Conservation (phyloP, 805 yeast species). For the Cyberlindnera lachancei region DNA sequence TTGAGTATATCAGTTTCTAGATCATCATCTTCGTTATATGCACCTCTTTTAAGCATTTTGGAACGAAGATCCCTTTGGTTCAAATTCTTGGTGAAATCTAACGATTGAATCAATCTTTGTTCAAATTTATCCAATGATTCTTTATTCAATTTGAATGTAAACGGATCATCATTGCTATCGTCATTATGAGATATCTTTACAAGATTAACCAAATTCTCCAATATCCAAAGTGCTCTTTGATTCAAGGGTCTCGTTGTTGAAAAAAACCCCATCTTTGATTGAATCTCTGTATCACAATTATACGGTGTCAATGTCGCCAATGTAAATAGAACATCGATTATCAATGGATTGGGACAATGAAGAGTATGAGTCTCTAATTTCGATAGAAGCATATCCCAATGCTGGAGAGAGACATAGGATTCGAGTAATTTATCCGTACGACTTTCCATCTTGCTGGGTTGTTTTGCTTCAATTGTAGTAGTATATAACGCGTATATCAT, state of each 20-base stretch:
- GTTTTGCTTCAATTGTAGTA: no score
- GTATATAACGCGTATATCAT: no score
- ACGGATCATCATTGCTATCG: constrained; percentile 3
- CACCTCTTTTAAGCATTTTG: constrained; percentile 4
- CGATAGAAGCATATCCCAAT: constrained; percentile 30
- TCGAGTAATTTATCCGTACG: constrained; percentile 10
- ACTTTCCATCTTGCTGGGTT: neutral
- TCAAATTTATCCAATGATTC: constrained; percentile 12
- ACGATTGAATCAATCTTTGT: constrained; percentile 6
- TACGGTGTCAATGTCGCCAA: constrained; percentile 27
- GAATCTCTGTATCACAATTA: constrained; percentile 16
- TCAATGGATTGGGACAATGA: constrained; percentile 27
- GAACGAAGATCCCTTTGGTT: constrained; percentile 7
- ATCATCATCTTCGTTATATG: constrained; percentile 9
- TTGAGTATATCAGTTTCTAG: neutral
- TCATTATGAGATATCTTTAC: constrained; percentile 5
- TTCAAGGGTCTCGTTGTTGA: constrained; percentile 21
- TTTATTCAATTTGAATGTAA: neutral
- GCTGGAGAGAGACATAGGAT: constrained; percentile 21
- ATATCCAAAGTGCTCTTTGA: constrained; percentile 26
- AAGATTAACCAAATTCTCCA: constrained; percentile 16
- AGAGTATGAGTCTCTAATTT: constrained; percentile 27
- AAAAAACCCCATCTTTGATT: constrained; percentile 18
- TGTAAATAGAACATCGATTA: constrained; percentile 29
- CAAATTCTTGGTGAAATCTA: constrained; percentile 8